Conservation (phyloP, 1,284 basidiomycete species). For the Leccinum pachyderme region DNA sequence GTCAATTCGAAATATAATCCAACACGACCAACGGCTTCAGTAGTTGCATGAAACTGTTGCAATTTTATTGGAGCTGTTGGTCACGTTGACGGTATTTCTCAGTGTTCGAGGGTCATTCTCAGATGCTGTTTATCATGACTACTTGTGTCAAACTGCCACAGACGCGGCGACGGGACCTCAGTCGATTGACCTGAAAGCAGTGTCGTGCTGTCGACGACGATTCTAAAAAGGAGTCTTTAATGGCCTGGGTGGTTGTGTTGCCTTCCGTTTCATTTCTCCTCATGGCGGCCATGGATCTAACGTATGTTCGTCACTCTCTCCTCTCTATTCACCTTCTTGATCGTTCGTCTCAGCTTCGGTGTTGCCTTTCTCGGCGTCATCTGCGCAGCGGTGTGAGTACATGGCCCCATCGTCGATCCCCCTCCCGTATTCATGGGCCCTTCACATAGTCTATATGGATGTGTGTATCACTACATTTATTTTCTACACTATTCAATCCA, state of each 20-base stretch:
- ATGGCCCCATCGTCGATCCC: background rate
- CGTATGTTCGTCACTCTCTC: slow-evolving; percentile 10
- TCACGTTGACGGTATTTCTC: background rate
- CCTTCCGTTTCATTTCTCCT: background rate
- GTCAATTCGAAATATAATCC: background rate
- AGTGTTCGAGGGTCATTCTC: background rate
- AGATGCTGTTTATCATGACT: background rate
- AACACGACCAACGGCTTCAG: background rate
- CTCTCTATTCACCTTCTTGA: background rate
- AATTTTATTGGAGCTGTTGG: background rate
- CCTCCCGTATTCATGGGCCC: background rate
- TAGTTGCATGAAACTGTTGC: background rate
- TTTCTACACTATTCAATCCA: background rate
- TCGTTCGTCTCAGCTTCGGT: slow-evolving; percentile 39
- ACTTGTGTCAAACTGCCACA: background rate
- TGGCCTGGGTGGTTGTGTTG: background rate
- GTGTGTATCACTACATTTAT: slow-evolving; percentile 31
- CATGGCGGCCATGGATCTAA: slow-evolving; percentile 20
- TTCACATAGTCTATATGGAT: slow-evolving; percentile 47
- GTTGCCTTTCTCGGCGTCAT: slow-evolving; percentile 49
- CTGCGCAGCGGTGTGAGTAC: slow-evolving; percentile 43
- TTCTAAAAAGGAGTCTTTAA: background rate
- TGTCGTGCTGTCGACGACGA: background rate
- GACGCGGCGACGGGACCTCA: background rate
- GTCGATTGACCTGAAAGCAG: background rate